phyloP scores from a whole-genome alignment of 2,329 filamentous ascomycete species.

The Ophiostoma sp. region DNA sequence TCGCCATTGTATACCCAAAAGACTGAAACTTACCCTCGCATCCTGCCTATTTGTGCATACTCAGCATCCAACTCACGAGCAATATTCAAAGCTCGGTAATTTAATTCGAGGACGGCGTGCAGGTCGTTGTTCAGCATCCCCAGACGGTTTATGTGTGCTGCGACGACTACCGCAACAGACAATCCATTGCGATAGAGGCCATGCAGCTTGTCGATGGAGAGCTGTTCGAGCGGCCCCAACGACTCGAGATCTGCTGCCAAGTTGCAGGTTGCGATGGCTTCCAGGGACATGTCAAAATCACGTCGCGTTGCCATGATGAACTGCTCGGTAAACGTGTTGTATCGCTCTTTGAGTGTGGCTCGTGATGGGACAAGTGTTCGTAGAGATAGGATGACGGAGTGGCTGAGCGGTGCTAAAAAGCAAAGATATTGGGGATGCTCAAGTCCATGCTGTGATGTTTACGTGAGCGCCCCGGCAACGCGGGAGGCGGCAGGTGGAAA shows the following conservation, averaged over 20 bases:
- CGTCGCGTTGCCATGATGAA: not conserved
- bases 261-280: not conserved
- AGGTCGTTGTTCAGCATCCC: constrained; percentile 14
- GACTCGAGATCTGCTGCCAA: not conserved
- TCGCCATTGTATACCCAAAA: too few species aligned
- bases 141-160: constrained; percentile 32
- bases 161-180: constrained; percentile 37
- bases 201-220: constrained; percentile 33
- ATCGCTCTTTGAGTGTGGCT: not conserved
- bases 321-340: not conserved
- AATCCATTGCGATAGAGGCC: constrained; percentile 33
- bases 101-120: too few species aligned
- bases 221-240: constrained; percentile 31
- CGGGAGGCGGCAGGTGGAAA: too few species aligned
- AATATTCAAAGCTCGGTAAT: too few species aligned
- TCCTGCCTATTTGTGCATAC: too few species aligned
- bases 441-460: not conserved
- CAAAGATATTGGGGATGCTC: not conserved
- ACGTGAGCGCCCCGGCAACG: not conserved
- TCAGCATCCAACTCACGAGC: too few species aligned
- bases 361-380: not conserved
- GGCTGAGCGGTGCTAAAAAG: not conserved
- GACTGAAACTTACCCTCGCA: too few species aligned
- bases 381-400: not conserved
- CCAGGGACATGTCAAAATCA: too few species aligned